phyloP scores from a whole-genome alignment of 1,284 basidiomycete genomes.

The Rhodofomes roseus region DNA sequence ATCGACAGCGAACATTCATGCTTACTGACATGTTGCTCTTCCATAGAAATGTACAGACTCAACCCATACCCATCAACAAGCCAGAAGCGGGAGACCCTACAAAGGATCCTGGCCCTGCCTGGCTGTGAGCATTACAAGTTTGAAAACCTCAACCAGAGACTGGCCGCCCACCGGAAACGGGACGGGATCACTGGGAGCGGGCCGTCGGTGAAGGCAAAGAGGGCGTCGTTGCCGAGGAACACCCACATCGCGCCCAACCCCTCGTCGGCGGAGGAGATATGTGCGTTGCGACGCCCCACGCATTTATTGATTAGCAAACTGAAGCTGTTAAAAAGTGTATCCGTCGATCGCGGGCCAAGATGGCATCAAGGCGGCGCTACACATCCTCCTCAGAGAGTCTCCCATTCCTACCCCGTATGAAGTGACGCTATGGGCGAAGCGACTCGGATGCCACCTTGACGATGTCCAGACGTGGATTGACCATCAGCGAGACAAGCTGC shows the following conservation, averaged over 20 bases:
- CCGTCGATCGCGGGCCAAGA: background rate
- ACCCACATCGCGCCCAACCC: background rate
- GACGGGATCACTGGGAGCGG: background rate
- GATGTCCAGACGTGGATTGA: constrained; percentile 6
- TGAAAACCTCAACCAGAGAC: background rate
- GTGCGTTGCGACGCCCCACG: background rate
- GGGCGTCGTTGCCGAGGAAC: background rate
- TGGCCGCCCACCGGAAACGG: background rate
- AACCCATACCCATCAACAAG: background rate
- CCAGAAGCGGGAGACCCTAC: background rate
- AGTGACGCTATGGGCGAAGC: constrained; percentile 4
- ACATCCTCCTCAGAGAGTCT: constrained; percentile 1
- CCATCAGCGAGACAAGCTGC: background rate
- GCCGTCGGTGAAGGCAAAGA: background rate
- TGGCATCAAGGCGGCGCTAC: background rate
- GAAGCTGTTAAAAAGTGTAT: background rate
- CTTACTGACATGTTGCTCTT: background rate
- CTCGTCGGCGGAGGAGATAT: background rate
- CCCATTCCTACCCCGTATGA: background rate
- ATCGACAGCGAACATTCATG: too few relatives aligned
- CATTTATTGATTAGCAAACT: background rate
- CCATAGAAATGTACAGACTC: background rate
- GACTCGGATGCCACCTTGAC: background rate
- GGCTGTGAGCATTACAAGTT: constrained; percentile 6
- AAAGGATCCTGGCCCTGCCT: background rate